These are phyloP conservation scores for Phytopythium boreale DNA, from an alignment of 352 stramenopile species.

Conservation along the genomic window DNA sequence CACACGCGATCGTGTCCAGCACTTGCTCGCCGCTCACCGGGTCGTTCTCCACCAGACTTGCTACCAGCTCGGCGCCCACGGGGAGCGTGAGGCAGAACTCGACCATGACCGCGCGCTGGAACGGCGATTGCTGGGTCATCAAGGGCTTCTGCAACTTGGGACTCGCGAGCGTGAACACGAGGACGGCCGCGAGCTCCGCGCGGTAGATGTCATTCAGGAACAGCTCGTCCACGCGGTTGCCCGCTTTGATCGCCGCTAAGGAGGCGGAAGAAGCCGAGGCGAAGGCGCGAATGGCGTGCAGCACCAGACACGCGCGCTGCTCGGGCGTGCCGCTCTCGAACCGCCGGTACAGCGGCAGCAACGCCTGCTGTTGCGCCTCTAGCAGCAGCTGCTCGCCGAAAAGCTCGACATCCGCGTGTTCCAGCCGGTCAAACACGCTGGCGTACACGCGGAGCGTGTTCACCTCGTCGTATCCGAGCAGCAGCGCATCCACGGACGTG, in stretches of 20 bases:
- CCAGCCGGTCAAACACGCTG: constrained; percentile 27
- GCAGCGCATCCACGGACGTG: constrained; percentile 15
- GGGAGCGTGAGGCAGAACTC: constrained; percentile 29
- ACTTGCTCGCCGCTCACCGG: constrained; percentile 34
- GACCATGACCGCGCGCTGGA: constrained; percentile 8
- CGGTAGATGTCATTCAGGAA: constrained; percentile 57
- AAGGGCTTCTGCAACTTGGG: constrained; percentile 14
- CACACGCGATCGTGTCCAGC: constrained; percentile 30
- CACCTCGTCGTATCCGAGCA: constrained; percentile 35
- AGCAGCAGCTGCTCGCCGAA: not conserved
- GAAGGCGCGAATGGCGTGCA: constrained; percentile 24
- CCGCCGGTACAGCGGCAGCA: constrained; percentile 31
- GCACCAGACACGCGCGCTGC: constrained; percentile 33
- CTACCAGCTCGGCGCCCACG: constrained; percentile 35
- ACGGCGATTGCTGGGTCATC: constrained; percentile 8
- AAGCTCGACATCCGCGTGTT: constrained; percentile 20
- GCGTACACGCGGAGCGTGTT: constrained; percentile 46
- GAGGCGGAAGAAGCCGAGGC: constrained; percentile 8
- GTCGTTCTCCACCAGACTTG: constrained; percentile 50
- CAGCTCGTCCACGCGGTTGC: constrained; percentile 26
- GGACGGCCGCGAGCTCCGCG: constrained; percentile 45
- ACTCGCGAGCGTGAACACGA: constrained; percentile 41
- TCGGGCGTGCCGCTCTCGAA: constrained; percentile 40
- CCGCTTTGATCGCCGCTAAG: constrained; percentile 14
- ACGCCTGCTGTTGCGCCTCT: constrained; percentile 5